These are phyloP conservation scores for Fusarium gaditjirri DNA, from an alignment of 2,329 filamentous ascomycete species.

Conservation along the genomic window DNA sequence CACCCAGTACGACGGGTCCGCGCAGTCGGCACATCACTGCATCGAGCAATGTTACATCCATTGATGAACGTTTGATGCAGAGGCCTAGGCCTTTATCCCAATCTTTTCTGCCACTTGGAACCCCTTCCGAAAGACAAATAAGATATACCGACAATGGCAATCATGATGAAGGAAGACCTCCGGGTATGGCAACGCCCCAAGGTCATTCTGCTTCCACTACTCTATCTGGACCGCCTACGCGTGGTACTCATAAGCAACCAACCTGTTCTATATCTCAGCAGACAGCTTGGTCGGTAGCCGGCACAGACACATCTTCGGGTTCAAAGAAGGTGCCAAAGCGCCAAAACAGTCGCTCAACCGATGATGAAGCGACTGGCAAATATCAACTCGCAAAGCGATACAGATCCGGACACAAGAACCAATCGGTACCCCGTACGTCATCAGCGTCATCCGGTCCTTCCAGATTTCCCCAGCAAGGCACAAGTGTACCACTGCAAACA, in stretches of 20 bases:
- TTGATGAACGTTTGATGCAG: constrained; percentile 1
- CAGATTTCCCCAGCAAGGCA: not conserved
- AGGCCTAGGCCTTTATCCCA: not conserved
- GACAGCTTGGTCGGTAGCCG: constrained; percentile 2
- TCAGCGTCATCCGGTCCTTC: not conserved
- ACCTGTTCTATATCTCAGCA: not conserved
- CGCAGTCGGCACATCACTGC: not conserved
- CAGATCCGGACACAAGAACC: not conserved
- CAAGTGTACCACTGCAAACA: not conserved
- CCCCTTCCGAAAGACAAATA: constrained; percentile 7
- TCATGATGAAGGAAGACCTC: constrained; percentile 20
- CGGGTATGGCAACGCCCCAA: not conserved
- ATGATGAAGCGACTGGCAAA: constrained; percentile 19
- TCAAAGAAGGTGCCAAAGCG: constrained; percentile 27
- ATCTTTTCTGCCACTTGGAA: not conserved
- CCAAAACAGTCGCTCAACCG: constrained; percentile 28
- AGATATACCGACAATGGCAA: constrained; percentile 7
- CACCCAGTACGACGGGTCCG: not conserved
- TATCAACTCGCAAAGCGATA: constrained; percentile 10
- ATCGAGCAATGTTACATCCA: constrained; percentile 1
- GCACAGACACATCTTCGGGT: constrained; percentile 5
- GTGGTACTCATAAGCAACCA: not conserved
- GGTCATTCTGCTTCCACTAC: not conserved
- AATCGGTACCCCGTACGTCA: not conserved
- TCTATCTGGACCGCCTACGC: constrained; percentile 1